Evolutionary conservation across 768 basidiomycete species (phyloP).

Genomic region (Macrolepiota albuminosa): DNA sequence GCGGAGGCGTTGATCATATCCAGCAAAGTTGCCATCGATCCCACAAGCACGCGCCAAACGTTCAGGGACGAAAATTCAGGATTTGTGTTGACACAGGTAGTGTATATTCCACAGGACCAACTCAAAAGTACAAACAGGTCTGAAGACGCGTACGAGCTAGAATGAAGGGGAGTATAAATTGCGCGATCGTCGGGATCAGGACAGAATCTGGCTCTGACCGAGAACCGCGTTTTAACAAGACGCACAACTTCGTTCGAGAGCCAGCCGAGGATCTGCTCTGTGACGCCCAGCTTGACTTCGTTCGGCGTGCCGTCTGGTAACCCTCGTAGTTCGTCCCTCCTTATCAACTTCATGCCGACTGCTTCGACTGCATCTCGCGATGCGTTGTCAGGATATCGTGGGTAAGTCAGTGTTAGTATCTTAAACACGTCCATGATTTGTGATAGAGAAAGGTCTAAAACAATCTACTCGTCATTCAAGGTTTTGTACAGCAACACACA

Average conservation of each 20-base stretch:
- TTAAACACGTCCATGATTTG: constrained; percentile 69
- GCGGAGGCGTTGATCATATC: no score
- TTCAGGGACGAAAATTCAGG: no score
- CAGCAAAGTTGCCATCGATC: no score
- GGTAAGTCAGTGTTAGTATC: constrained; percentile 70
- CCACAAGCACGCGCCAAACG: no score
- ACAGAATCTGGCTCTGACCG: constrained; percentile 38
- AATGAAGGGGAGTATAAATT: no score
- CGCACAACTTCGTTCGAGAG: constrained; percentile 60
- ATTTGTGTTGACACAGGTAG: no score
- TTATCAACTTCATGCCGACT: constrained; percentile 59
- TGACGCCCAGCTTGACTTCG: constrained; percentile 50
- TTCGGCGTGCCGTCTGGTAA: constrained; percentile 31
- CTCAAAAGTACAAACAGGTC: no score
- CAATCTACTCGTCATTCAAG: not conserved
- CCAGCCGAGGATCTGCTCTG: constrained; percentile 76
- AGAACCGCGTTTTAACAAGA: constrained; percentile 44
- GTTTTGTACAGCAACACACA: constrained; percentile 1
- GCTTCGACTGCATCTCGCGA: constrained; percentile 71
- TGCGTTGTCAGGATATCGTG: constrained; percentile 67
- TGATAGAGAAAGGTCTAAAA: constrained; percentile 51
- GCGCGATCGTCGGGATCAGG: no score
- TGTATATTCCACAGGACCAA: no score
- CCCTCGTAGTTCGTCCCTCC: constrained; percentile 54
- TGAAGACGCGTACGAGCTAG: no score